phyloP scores from a whole-genome alignment of 371 early-diverging fungal genomes.

The Mucor sp. region DNA sequence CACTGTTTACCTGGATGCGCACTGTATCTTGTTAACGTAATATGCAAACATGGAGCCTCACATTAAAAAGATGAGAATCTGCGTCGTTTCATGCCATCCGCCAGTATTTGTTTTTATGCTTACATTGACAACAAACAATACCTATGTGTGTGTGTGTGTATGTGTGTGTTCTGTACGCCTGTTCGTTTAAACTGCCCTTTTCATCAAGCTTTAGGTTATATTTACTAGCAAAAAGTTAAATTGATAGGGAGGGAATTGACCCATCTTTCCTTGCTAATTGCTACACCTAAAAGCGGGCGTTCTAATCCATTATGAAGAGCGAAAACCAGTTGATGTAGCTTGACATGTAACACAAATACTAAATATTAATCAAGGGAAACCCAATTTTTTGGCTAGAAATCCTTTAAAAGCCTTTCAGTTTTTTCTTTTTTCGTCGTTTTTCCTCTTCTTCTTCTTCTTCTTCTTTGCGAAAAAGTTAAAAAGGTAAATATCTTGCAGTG shows the following conservation, averaged over 20 bases:
- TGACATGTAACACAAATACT: slow-evolving; percentile 19
- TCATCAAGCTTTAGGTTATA: background rate
- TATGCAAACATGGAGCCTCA: background rate
- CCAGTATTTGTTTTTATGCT: background rate
- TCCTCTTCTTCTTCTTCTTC: background rate
- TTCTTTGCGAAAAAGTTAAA: background rate
- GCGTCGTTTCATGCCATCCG: background rate
- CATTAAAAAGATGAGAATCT: no score
- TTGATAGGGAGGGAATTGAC: background rate
- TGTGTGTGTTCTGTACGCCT: background rate
- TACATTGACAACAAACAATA: background rate
- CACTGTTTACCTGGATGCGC: background rate
- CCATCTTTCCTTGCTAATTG: background rate
- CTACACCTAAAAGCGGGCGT: slow-evolving; percentile 1
- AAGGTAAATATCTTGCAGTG: background rate
- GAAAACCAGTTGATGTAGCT: slow-evolving; percentile 11
- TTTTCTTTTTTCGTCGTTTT: slow-evolving; percentile 4
- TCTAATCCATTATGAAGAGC: slow-evolving; percentile 2
- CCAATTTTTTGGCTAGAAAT: background rate
- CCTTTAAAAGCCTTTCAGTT: background rate
- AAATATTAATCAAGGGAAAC: slow-evolving; percentile 1
- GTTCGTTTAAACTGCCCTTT: background rate
- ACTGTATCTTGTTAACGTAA: background rate
- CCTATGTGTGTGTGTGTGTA: background rate
- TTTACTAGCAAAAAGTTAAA: background rate